Evolutionary conservation across 148 eudicot species (phyloP).

Genomic region (Beta vulgaris): DNA sequence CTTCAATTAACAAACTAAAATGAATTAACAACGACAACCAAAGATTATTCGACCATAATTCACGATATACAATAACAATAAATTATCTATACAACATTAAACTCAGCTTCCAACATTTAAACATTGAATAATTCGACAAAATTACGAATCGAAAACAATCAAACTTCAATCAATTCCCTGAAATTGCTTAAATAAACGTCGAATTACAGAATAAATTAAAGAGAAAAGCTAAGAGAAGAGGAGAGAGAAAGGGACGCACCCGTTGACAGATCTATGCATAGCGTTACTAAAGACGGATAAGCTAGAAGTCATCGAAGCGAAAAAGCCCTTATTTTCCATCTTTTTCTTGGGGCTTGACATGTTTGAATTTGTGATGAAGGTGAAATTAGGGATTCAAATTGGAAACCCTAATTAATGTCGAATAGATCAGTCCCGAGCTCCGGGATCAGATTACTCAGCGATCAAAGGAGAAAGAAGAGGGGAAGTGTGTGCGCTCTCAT

Average conservation of each 20-base stretch:
- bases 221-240: neutral
- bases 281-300: slow-evolving; percentile 67
- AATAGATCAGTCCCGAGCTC: neutral
- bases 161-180: neutral
- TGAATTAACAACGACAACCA: neutral
- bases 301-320: slow-evolving; percentile 60
- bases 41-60: neutral
- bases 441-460: neutral
- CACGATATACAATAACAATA: neutral
- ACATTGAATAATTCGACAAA: slow-evolving; percentile 8
- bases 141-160: neutral
- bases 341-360: slow-evolving; percentile 57
- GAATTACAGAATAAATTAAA: neutral
- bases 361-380: neutral
- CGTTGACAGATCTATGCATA: slow-evolving; percentile 77
- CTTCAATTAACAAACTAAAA: too few relatives aligned
- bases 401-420: slow-evolving; percentile 31
- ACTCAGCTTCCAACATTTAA: neutral
- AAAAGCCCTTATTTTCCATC: slow-evolving; percentile 48
- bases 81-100: neutral
- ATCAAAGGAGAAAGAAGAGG: neutral
- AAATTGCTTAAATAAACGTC: too few relatives aligned
- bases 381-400: neutral
- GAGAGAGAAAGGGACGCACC: slow-evolving; percentile 37
- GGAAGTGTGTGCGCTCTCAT: too few relatives aligned